Evolutionary conservation across 2,329 filamentous ascomycete species (phyloP).

Genomic region (Pseudocercospora crystallina): DNA sequence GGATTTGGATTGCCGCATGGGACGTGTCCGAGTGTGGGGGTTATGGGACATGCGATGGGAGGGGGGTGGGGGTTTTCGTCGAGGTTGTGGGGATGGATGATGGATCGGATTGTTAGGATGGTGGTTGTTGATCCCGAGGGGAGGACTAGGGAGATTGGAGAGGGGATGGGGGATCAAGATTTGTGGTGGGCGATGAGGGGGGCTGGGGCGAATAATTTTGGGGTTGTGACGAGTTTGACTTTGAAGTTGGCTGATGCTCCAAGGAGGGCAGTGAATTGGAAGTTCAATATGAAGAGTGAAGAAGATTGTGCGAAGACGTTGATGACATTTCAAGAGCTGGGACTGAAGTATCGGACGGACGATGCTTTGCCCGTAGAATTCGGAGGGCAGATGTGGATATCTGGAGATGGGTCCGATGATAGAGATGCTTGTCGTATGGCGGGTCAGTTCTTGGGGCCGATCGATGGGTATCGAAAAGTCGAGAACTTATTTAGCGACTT

Average conservation of each 20-base stretch:
- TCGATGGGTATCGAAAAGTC: conserved; percentile 3
- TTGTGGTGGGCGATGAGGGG: conserved; percentile 22
- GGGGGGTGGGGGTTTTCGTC: conserved; percentile 20
- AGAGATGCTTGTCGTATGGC: conserved; percentile 15
- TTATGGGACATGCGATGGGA: conserved; percentile 17
- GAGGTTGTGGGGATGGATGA: conserved; percentile 19
- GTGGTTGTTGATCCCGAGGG: conserved; percentile 14
- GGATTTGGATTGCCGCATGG: conserved; percentile 18
- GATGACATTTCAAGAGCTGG: conserved; percentile 13
- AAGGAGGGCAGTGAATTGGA: conserved; percentile 13
- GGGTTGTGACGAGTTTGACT: conserved; percentile 13
- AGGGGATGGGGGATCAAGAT: conserved; percentile 7
- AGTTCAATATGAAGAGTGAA: conserved; percentile 14
- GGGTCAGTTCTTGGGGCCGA: conserved; percentile 16
- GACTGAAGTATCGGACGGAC: not conserved
- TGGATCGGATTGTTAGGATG: conserved; percentile 16
- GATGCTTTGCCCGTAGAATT: conserved; percentile 8
- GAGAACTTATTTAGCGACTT: conserved; percentile 8
- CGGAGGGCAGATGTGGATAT: conserved; percentile 15
- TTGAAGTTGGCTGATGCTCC: conserved; percentile 13
- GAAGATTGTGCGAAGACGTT: conserved; percentile 16
- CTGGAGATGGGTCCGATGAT: conserved; percentile 13
- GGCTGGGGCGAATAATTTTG: conserved; percentile 21
- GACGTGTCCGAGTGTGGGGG: conserved; percentile 17
- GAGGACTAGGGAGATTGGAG: not conserved